A percentile compares a stretch with the other conserved stretches of the same genome.
Conservation (phyloP, 192 early-diverging fungal species). For the Gigaspora rosea region DNA sequence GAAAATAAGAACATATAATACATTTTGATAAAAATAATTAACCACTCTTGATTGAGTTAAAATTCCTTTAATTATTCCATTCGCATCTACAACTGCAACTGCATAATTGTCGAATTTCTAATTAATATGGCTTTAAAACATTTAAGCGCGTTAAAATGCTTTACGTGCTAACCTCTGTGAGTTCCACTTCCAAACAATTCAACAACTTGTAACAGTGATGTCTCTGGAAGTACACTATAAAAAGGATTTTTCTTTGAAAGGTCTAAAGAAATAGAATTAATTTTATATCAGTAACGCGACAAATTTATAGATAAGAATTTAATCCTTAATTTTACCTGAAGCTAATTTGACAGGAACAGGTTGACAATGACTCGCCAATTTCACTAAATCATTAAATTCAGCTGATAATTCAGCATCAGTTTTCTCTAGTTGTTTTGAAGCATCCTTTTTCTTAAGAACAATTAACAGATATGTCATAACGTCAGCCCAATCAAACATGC, state of each 20-base stretch:
- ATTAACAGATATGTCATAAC: slow-evolving; percentile 75
- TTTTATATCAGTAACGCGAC: neutral
- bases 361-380: slow-evolving; percentile 48
- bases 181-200: slow-evolving; percentile 74
- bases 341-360: slow-evolving; percentile 65
- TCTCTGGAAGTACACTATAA: slow-evolving; percentile 76
- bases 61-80: slow-evolving; percentile 69
- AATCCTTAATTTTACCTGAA: slow-evolving; percentile 46
- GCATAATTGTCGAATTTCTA: neutral
- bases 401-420: slow-evolving; percentile 41
- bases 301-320: neutral
- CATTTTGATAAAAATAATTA: slow-evolving; percentile 68
- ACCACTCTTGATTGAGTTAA: slow-evolving; percentile 75
- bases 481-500: slow-evolving; percentile 87
- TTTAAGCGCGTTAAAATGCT: neutral
- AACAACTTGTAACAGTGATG: slow-evolving; percentile 69
- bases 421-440: slow-evolving; percentile 35
- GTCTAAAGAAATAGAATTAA: slow-evolving; percentile 43
- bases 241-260: slow-evolving; percentile 83
- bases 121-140: neutral
- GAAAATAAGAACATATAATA: slow-evolving; percentile 14
- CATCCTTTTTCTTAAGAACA: slow-evolving; percentile 56
- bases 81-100: slow-evolving; percentile 72
- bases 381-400: slow-evolving; percentile 63
- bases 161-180: slow-evolving; percentile 59